These are phyloP conservation scores for Brassica nigra DNA, from an alignment of 345 rosid species.

Conservation along the genomic window DNA sequence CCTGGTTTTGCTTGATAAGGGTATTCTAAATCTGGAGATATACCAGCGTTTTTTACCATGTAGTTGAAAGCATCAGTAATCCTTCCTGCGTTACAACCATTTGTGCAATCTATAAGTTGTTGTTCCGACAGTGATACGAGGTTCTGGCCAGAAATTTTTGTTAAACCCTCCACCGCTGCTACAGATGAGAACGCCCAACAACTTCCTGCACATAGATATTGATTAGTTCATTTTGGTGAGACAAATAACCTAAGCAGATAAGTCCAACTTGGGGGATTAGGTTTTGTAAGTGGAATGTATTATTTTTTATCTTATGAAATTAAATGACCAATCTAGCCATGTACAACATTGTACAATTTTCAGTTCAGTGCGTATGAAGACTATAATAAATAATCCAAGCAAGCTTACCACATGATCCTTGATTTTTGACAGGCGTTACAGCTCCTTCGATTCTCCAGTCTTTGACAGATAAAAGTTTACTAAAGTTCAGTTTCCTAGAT, in stretches of 20 bases:
- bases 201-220: slow-evolving; percentile 40
- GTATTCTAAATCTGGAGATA: slow-evolving; percentile 39
- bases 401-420: slow-evolving; percentile 47
- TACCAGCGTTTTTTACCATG: slow-evolving; percentile 45
- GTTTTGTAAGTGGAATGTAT: not conserved
- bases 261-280: not conserved
- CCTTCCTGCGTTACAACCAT: slow-evolving; percentile 52
- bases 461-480: not conserved
- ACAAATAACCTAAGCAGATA: not conserved
- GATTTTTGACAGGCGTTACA: slow-evolving; percentile 44
- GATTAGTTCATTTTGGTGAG: not conserved
- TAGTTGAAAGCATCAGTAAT: slow-evolving; percentile 47
- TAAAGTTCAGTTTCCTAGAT: slow-evolving; percentile 33
- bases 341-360: not conserved
- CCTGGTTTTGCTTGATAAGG: slow-evolving; percentile 42
- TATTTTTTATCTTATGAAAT: not conserved
- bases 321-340: not conserved
- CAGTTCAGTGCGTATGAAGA: not conserved
- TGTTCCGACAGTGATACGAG: slow-evolving; percentile 60
- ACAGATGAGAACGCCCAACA: slow-evolving; percentile 72
- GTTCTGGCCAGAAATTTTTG: slow-evolving; percentile 43
- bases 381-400: not conserved
- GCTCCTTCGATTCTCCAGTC: slow-evolving; percentile 51
- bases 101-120: slow-evolving; percentile 55
- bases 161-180: slow-evolving; percentile 60